These are phyloP conservation scores for Rhododendron mucronatum DNA, from an alignment of 148 eudicot genomes.

Conservation along the genomic window DNA sequence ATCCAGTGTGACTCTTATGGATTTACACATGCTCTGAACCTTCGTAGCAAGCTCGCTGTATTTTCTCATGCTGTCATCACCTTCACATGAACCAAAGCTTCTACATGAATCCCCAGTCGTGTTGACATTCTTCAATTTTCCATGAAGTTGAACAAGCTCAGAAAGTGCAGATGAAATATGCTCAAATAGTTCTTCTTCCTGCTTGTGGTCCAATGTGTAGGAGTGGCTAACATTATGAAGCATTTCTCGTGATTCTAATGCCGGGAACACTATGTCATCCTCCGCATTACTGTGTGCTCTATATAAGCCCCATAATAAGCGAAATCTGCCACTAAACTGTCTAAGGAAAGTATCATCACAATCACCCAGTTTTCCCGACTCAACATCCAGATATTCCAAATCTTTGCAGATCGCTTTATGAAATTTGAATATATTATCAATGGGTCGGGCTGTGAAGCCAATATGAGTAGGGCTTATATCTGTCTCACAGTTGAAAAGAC, in stretches of 20 bases:
- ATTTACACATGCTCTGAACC: conserved; percentile 97
- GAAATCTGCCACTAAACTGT: conserved; percentile 89
- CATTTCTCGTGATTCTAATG: conserved; percentile 85
- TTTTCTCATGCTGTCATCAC: conserved; percentile 39
- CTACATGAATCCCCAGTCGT: conserved; percentile 21
- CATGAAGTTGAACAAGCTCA: conserved; percentile 61
- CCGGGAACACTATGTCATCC: conserved; percentile 96
- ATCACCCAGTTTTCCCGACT: conserved; percentile 77
- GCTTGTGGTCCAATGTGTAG: conserved; percentile 96
- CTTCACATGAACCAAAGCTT: conserved; percentile 25
- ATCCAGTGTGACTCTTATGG: conserved; percentile 84
- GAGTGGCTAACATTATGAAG: conserved; percentile 98
- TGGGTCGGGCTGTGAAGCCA: conserved; percentile 69
- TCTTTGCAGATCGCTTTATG: conserved; percentile 95
- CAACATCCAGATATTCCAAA: conserved; percentile 90
- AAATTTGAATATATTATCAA: conserved; percentile 86
- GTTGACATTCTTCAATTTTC: conserved; percentile 29
- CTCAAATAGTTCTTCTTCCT: conserved; percentile 89
- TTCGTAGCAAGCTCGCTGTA: conserved; percentile 77
- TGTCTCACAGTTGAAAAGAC: conserved; percentile 93
- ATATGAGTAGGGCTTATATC: conserved; percentile 42
- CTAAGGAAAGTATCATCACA: conserved; percentile 71
- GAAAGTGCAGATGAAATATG: conserved; percentile 75
- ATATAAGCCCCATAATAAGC: conserved; percentile 84
- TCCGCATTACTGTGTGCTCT: conserved; percentile 98